Evolutionary conservation across 225 moss, liverwort and hornwort species (phyloP), one percentile per base, ranked within the genome.

Genomic region (Anthoceros angustus): DNA sequence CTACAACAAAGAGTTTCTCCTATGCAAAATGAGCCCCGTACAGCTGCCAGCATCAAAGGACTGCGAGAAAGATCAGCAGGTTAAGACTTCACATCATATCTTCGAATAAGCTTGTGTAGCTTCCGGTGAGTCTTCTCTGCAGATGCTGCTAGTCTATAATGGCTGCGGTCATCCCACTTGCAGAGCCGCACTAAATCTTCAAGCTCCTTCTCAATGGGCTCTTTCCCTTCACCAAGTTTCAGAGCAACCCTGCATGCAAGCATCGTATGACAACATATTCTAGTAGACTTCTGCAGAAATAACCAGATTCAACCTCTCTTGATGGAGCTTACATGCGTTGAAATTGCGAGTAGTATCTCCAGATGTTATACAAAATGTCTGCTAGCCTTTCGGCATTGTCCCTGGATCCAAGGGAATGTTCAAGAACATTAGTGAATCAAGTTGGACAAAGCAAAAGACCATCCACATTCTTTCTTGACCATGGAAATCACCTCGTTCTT

Each of bases 151-250:
- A 90, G 68, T 7, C 90, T 88, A 67, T 88, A 88, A 71, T 88
- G 81, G 67, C 90, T 90, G 61, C 94, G 90, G 72, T 95, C 90
- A 75, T 95, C 94, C 94, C 94, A 95, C 68, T 86, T 95, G 14
- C 88, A 82, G 62, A 90, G 72, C 63, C 83, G 84, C 62, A 81
- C 90, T 73, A 90, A 83, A 38, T 85, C 86, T 79, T 88, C 85
- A 62, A 95, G 72, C 72, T 95, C 90, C 61, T 71, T 85, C 63
- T 86, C 90, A 63, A 95, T 85, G 50, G 80, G 81, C 32, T 63
- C 76, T 77, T 85, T 90, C 65, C 79, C 90, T 8, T 71, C 16
- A 40, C 70, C 40, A 48, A 89, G 62, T 62, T 79, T 76, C 66
- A 81, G 84, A 46, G 88, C 79, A 64, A 91, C 41, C 24, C 92